Percentiles rank a stretch among this genome's conserved stretches.
phyloP scores from a whole-genome alignment of 208 protist genomes.

The Trypanosoma boissoni region DNA sequence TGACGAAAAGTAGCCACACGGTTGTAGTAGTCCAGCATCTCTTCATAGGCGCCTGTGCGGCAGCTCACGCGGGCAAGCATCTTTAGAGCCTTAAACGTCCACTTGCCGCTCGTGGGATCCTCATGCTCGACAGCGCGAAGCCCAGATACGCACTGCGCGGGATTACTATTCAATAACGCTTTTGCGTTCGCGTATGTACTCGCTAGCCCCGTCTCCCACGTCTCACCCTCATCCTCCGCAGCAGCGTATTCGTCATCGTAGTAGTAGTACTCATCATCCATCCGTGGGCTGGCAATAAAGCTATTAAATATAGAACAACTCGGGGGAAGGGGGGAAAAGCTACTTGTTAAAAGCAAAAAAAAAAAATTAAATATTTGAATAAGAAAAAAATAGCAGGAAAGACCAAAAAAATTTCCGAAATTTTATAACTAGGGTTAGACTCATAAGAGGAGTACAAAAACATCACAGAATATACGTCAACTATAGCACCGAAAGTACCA shows the following conservation, averaged over 20 bases:
- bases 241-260: conserved; percentile 71
- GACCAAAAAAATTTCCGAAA: conserved; percentile 11
- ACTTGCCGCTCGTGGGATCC: conserved; percentile 71
- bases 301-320: too few relatives aligned
- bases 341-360: conserved; percentile 5
- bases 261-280: conserved; percentile 77
- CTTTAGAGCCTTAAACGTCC: conserved; percentile 95
- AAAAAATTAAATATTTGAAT: conserved; percentile 5
- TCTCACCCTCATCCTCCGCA: conserved; percentile 58
- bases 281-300: neutral
- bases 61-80: conserved; percentile 84
- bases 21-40: conserved; percentile 78
- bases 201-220: conserved; percentile 59
- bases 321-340: neutral
- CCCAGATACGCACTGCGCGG: conserved; percentile 61
- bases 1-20: conserved; percentile 62
- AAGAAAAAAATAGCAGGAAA: conserved; percentile 1
- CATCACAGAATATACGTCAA: too few relatives aligned
- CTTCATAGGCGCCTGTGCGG: conserved; percentile 63
- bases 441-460: neutral
- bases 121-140: conserved; percentile 76
- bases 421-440: neutral
- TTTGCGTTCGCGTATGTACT: conserved; percentile 88
- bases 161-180: conserved; percentile 63
- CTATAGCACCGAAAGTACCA: too few relatives aligned